These are phyloP conservation scores for Peronospora belbahrii DNA, from an alignment of 352 stramenopile genomes.

Conservation along the genomic window DNA sequence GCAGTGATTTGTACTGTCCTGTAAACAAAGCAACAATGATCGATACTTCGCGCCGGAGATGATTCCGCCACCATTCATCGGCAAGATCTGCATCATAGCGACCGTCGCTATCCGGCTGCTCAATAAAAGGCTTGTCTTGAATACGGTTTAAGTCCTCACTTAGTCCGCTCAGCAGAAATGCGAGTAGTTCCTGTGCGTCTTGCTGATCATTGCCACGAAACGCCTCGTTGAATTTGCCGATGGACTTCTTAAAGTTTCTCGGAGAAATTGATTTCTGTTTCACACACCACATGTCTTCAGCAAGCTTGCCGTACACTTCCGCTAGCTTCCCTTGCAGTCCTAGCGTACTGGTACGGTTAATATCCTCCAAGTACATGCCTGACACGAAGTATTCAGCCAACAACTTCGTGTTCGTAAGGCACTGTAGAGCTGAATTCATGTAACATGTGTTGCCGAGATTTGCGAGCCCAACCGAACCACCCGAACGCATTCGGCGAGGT, in stretches of 20 bases:
- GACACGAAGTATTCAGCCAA: constrained; percentile 95
- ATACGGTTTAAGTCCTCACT: constrained; percentile 98
- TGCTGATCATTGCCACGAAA: constrained; percentile 98
- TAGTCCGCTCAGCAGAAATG: constrained; percentile 94
- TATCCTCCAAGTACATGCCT: constrained; percentile 86
- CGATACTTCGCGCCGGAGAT: constrained; percentile 95
- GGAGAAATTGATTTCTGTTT: constrained; percentile 91
- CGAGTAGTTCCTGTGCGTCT: constrained; percentile 95
- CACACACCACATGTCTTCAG: constrained; percentile 93
- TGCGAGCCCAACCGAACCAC: constrained; percentile 65
- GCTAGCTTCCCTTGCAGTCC: constrained; percentile 92
- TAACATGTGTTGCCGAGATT: constrained; percentile 96
- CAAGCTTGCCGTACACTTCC: constrained; percentile 91
- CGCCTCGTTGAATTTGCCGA: constrained; percentile 92
- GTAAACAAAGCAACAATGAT: constrained; percentile 99
- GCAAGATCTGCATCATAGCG: constrained; percentile 95
- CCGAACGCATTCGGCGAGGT: constrained; percentile 64
- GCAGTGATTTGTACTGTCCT: constrained; percentile 97
- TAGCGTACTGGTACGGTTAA: constrained; percentile 96
- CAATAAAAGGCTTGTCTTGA: constrained; percentile 94
- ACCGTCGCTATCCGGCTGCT: constrained; percentile 96
- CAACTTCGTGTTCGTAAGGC: constrained; percentile 92
- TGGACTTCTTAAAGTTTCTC: constrained; percentile 90
- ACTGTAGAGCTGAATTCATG: constrained; percentile 92
- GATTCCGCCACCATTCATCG: constrained; percentile 98